phyloP scores from a whole-genome alignment of 2,329 filamentous ascomycete genomes.

The Colletotrichum paranaense region DNA sequence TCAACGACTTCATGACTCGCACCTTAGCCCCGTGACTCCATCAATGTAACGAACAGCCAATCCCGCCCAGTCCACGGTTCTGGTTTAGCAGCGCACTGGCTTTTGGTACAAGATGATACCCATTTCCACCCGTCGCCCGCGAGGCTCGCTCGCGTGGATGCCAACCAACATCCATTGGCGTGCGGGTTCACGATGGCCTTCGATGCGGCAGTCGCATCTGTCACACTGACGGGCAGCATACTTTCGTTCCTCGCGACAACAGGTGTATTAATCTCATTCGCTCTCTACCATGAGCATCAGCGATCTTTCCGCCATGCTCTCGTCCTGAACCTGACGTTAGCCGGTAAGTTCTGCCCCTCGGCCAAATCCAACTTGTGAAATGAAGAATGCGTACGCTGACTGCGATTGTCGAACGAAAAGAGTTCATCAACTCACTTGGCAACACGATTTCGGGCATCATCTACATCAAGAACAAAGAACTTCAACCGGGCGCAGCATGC shows the following conservation, averaged over 20 bases:
- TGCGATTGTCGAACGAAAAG: conserved; percentile 38
- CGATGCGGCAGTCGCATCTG: conserved; percentile 30
- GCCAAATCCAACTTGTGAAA: not conserved
- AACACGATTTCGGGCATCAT: conserved; percentile 54
- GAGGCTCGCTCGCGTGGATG: conserved; percentile 17
- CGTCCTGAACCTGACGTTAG: conserved; percentile 39
- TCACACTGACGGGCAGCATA: conserved; percentile 32
- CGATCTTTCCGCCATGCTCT: conserved; percentile 40
- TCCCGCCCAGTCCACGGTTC: conserved; percentile 2
- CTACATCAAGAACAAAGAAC: conserved; percentile 42
- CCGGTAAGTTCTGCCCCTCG: conserved; percentile 36
- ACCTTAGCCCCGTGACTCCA: conserved; percentile 20
- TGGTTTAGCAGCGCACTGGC: not conserved
- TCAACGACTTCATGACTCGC: conserved; percentile 31
- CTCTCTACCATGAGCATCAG: conserved; percentile 36
- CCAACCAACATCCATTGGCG: conserved; percentile 24
- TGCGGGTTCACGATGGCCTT: conserved; percentile 35
- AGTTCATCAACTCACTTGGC: conserved; percentile 54
- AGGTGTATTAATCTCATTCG: conserved; percentile 28
- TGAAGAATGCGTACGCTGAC: not conserved
- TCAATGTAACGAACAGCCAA: conserved; percentile 23
- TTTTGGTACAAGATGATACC: conserved; percentile 34
- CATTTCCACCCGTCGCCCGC: conserved; percentile 13
- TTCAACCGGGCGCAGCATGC: conserved; percentile 47
- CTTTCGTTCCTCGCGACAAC: conserved; percentile 30